Conservation (phyloP, 805 yeast genomes). For the Candida sphagnicola region DNA sequence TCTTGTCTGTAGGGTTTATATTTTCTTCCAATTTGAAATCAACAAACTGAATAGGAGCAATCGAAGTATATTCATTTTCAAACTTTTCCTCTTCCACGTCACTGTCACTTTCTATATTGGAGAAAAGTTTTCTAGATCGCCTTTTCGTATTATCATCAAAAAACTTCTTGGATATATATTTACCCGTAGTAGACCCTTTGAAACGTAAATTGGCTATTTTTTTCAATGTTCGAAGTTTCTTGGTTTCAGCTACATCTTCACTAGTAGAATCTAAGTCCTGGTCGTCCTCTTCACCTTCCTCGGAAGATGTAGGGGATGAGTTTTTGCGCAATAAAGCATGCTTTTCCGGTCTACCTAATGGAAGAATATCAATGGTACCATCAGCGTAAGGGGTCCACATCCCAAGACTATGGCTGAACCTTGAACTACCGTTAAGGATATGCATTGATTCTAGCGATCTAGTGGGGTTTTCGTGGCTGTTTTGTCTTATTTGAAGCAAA, state of each 20-base stretch:
- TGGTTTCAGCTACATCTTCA: conserved; percentile 6
- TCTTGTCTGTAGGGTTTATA: conserved; percentile 4
- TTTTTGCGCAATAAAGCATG: conserved; percentile 34
- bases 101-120: conserved; percentile 12
- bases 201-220: conserved; percentile 54
- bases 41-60: conserved; percentile 56
- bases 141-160: conserved; percentile 31
- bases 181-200: conserved; percentile 49
- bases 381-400: conserved; percentile 74
- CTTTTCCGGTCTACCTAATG: conserved; percentile 43
- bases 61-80: conserved; percentile 42
- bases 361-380: conserved; percentile 59
- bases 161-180: conserved; percentile 28
- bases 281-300: not conserved
- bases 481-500: conserved; percentile 33
- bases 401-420: conserved; percentile 61
- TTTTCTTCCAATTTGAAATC: conserved; percentile 41
- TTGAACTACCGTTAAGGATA: conserved; percentile 55
- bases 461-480: conserved; percentile 32
- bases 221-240: conserved; percentile 17
- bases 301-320: not conserved
- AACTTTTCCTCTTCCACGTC: conserved; percentile 12
- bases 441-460: conserved; percentile 53
- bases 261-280: conserved; percentile 2
- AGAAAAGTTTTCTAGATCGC: conserved; percentile 9